These are phyloP conservation scores for Boletus reticuloceps DNA, from an alignment of 768 basidiomycete genomes.

Conservation along the genomic window DNA sequence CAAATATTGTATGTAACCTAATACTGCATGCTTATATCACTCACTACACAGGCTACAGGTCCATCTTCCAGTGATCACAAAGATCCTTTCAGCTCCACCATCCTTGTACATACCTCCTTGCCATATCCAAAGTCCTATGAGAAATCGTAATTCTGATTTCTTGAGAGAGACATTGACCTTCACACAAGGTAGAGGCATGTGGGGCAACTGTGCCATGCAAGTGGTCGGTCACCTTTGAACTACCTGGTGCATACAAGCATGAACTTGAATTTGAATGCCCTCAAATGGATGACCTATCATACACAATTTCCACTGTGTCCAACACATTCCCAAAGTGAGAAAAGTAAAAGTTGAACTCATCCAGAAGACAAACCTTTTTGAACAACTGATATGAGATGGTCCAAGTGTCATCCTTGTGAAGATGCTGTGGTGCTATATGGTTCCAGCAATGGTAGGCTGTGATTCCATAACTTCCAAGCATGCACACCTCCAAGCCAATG, in stretches of 20 bases:
- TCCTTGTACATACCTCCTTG: constrained; percentile 7
- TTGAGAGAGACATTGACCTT: neutral
- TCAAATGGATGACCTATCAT: neutral
- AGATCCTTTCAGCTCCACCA: neutral
- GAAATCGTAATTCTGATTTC: constrained; percentile 2
- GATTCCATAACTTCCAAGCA: neutral
- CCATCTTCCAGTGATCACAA: neutral
- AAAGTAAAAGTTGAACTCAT: constrained; percentile 10
- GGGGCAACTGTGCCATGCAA: constrained; percentile 11
- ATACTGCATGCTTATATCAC: too few species aligned
- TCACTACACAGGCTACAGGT: neutral
- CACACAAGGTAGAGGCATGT: neutral
- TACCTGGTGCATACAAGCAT: neutral
- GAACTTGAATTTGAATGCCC: too few species aligned
- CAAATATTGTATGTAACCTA: too few species aligned
- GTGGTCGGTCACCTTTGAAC: constrained; percentile 10
- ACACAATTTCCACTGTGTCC: neutral
- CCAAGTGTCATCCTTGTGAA: neutral
- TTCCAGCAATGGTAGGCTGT: constrained; percentile 10
- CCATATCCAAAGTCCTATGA: constrained; percentile 1
- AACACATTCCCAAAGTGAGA: neutral
- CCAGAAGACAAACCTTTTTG: neutral
- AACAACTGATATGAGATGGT: constrained; percentile 4
- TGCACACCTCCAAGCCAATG: accelerated
- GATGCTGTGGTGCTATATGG: neutral